Conservation (phyloP, 2,329 filamentous ascomycete species). For the Fusarium coffeatum region DNA sequence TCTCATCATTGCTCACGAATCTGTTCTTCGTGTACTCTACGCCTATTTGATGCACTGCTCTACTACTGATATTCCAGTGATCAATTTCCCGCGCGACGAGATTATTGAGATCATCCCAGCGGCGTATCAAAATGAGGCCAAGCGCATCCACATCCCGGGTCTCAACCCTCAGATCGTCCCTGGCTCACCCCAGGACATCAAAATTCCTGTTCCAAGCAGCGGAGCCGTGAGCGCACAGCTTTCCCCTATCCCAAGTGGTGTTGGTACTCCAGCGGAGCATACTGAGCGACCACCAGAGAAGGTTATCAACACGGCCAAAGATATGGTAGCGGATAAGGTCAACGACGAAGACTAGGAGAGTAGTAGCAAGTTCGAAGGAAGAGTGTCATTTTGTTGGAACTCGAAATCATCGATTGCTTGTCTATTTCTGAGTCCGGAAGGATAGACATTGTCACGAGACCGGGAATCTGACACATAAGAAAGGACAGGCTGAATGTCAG, state of each 20-base stretch:
- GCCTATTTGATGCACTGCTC: conserved; percentile 99
- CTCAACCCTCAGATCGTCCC: conserved; percentile 76
- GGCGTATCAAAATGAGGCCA: conserved; percentile 96
- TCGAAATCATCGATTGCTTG: neutral
- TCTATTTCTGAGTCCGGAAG: neutral
- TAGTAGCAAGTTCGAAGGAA: neutral
- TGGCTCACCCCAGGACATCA: conserved; percentile 82
- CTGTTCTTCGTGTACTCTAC: conserved; percentile 95
- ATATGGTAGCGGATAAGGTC: conserved; percentile 64
- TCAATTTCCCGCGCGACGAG: conserved; percentile 94
- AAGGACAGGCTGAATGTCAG: conserved; percentile 33
- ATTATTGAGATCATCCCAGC: conserved; percentile 99
- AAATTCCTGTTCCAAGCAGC: conserved; percentile 74
- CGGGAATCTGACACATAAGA: conserved; percentile 6
- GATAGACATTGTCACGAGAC: conserved; percentile 1
- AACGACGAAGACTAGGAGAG: conserved; percentile 61
- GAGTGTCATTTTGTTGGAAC: neutral
- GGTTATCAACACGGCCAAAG: conserved; percentile 62
- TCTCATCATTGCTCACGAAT: conserved; percentile 98
- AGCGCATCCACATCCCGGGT: conserved; percentile 85
- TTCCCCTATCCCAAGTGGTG: conserved; percentile 61
- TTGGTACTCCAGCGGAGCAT: conserved; percentile 60
- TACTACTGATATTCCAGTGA: conserved; percentile 89
- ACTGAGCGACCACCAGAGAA: conserved; percentile 59
- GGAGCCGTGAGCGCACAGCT: conserved; percentile 51